Conservation (phyloP, 2,329 filamentous ascomycete genomes). For the Lasiodiplodia sp. region DNA sequence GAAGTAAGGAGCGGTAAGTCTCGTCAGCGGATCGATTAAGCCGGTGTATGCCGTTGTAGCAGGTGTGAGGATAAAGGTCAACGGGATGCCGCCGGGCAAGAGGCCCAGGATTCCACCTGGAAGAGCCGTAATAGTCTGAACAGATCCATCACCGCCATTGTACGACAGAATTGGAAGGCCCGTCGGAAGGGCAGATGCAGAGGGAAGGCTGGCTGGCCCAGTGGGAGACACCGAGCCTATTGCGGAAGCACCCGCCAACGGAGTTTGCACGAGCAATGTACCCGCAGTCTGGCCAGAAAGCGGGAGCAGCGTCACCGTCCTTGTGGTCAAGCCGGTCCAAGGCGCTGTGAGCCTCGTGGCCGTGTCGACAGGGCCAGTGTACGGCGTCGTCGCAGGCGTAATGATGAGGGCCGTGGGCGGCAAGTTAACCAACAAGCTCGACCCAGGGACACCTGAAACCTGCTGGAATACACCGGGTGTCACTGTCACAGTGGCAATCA, state of each 20-base stretch:
- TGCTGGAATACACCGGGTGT: neutral
- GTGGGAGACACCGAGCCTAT: neutral
- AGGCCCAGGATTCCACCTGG: conserved; percentile 22
- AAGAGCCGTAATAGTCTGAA: conserved; percentile 46
- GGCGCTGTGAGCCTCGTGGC: neutral
- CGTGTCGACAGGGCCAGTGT: neutral
- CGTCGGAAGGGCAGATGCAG: neutral
- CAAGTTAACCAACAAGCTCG: neutral
- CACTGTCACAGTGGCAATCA: neutral
- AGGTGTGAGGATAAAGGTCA: neutral
- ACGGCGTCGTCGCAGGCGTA: neutral
- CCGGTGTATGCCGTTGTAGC: neutral
- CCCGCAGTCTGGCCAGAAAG: neutral
- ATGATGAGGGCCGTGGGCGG: neutral
- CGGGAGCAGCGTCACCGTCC: neutral
- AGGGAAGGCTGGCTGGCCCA: neutral
- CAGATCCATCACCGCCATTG: neutral
- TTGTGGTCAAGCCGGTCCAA: neutral
- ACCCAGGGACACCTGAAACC: no score
- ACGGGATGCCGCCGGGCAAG: conserved; percentile 35
- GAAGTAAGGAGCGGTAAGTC: neutral
- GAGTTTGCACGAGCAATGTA: neutral
- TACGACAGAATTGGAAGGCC: no score
- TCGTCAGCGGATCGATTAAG: neutral
- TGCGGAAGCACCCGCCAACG: neutral